Conservation (phyloP, 257 asterid genomes). For the Sherardia arvensis region DNA sequence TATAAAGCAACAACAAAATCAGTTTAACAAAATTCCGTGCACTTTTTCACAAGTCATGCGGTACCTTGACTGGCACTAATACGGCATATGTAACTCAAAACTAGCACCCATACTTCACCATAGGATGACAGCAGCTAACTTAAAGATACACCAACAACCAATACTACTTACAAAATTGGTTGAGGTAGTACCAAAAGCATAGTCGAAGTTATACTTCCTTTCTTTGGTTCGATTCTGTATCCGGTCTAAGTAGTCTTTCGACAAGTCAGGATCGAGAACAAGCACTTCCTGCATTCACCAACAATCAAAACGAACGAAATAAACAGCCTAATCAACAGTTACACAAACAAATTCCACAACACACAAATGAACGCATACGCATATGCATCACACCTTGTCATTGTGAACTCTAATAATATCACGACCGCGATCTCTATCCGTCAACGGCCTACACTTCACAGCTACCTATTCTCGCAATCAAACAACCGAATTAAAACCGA, state of each 20-base stretch:
- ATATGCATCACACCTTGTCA: conserved; percentile 57
- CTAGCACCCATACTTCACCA: not conserved
- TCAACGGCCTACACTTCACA: conserved; percentile 87
- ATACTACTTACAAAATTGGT: conserved; percentile 46
- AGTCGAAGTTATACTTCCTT: conserved; percentile 66
- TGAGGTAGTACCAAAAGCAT: conserved; percentile 71
- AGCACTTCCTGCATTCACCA: conserved; percentile 59
- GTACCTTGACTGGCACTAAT: not conserved
- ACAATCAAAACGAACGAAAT: conserved; percentile 7
- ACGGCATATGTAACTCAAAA: not conserved
- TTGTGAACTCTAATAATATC: conserved; percentile 67
- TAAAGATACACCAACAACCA: not conserved
- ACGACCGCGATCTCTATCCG: conserved; percentile 57
- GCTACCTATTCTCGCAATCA: conserved; percentile 52
- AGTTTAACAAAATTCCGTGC: not conserved
- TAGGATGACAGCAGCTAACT: not conserved
- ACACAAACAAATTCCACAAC: not conserved
- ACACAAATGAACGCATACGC: not conserved
- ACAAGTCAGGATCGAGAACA: conserved; percentile 88
- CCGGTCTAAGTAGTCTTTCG: conserved; percentile 79
- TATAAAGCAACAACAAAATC: conserved; percentile 9
- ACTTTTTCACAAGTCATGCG: not conserved
- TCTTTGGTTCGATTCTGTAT: conserved; percentile 78
- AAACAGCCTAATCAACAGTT: not conserved
- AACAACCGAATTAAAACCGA: too few species aligned